These are phyloP conservation scores for Ustilago curta DNA, from an alignment of 1,284 basidiomycete species.

Conservation along the genomic window DNA sequence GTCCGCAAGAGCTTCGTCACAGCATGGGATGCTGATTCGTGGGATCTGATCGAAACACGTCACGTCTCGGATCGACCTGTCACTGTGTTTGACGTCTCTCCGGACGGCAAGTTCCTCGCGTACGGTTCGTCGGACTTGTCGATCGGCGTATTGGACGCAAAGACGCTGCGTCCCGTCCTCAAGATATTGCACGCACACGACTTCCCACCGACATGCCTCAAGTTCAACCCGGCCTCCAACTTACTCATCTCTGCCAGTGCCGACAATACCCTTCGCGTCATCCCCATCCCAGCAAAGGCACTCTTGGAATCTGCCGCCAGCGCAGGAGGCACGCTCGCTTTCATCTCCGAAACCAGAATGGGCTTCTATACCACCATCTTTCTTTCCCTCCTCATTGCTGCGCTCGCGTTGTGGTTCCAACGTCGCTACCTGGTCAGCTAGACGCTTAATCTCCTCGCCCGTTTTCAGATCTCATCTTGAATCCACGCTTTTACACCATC, in stretches of 20 bases:
- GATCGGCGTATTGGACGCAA: slow-evolving; percentile 85
- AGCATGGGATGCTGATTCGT: slow-evolving; percentile 64
- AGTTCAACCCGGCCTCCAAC: slow-evolving; percentile 84
- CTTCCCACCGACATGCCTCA: slow-evolving; percentile 89
- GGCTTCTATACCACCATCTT: slow-evolving; percentile 53
- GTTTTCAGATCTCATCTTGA: background rate
- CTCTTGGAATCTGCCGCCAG: slow-evolving; percentile 20
- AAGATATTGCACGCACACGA: slow-evolving; percentile 93
- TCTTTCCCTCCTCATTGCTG: slow-evolving; percentile 40
- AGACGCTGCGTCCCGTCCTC: slow-evolving; percentile 81
- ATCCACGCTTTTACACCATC: background rate
- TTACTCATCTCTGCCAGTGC: slow-evolving; percentile 92
- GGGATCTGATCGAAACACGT: slow-evolving; percentile 59
- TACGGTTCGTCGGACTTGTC: slow-evolving; percentile 89
- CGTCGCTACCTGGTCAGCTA: slow-evolving; percentile 32
- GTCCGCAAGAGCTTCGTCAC: slow-evolving; percentile 63
- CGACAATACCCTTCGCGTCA: slow-evolving; percentile 86
- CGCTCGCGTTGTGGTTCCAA: slow-evolving; percentile 37
- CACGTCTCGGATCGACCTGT: slow-evolving; percentile 64
- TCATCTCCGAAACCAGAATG: slow-evolving; percentile 45
- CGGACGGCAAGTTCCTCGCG: slow-evolving; percentile 83
- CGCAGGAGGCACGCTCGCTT: slow-evolving; percentile 31
- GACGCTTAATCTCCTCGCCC: background rate
- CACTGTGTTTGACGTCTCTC: slow-evolving; percentile 63
- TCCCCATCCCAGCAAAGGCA: slow-evolving; percentile 71